Evolutionary conservation across 371 early-diverging fungal species (phyloP).

Genomic region (Dinochytrium kinnereticum): DNA sequence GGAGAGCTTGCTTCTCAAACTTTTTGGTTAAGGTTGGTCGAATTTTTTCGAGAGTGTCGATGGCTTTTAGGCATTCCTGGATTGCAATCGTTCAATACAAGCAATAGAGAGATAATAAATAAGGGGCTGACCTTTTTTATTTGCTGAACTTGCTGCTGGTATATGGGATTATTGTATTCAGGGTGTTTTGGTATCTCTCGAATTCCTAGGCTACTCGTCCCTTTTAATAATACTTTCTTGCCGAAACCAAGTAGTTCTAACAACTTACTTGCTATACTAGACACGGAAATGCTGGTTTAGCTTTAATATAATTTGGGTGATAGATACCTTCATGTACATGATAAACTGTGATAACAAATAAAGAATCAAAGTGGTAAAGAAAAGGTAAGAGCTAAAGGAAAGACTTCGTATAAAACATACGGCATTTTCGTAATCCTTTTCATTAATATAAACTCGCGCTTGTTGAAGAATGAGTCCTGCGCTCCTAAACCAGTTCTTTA

Average conservation of each 20-base stretch:
- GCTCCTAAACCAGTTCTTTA: background rate
- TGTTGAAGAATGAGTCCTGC: slow-evolving; percentile 9
- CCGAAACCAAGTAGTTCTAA: background rate
- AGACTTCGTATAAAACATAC: background rate
- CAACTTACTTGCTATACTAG: slow-evolving; percentile 26
- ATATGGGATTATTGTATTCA: slow-evolving; percentile 49
- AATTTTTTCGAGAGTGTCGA: slow-evolving; percentile 55
- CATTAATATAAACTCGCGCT: background rate
- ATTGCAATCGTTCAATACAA: no score
- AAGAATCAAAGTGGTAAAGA: no score
- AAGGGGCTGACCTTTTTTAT: slow-evolving; percentile 32
- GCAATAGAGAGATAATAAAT: background rate
- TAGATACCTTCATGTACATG: slow-evolving; percentile 29
- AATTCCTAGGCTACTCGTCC: slow-evolving; percentile 56
- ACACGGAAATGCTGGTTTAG: background rate
- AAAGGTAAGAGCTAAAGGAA: no score
- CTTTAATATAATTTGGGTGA: background rate
- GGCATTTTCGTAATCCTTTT: slow-evolving; percentile 15
- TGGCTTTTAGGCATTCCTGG: slow-evolving; percentile 55
- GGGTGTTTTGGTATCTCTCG: slow-evolving; percentile 61
- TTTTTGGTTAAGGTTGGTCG: slow-evolving; percentile 35
- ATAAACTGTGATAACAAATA: slow-evolving; percentile 6
- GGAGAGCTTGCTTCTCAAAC: background rate
- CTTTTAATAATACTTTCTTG: background rate
- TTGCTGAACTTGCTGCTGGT: slow-evolving; percentile 50